phyloP scores from a whole-genome alignment of 2,329 filamentous ascomycete species.

The Fusarium nelsonii region DNA sequence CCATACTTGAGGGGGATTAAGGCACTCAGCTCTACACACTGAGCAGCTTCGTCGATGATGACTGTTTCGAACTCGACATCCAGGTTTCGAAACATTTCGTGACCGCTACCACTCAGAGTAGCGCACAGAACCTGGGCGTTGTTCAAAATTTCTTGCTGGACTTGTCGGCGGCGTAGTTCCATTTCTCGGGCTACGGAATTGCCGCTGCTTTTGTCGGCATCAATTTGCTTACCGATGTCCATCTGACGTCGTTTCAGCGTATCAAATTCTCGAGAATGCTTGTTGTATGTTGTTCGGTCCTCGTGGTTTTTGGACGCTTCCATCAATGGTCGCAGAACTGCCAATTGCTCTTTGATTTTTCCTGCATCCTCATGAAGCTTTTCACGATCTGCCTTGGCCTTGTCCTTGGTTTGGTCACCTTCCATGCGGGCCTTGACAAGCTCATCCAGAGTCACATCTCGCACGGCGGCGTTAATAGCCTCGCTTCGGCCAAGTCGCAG shows the following conservation, averaged over 20 bases:
- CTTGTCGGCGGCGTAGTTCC: slow-evolving; percentile 84
- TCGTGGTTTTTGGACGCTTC: slow-evolving; percentile 72
- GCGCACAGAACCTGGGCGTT: slow-evolving; percentile 93
- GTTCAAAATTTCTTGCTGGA: slow-evolving; percentile 92
- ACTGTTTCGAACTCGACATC: slow-evolving; percentile 98
- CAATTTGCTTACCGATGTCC: slow-evolving; percentile 82
- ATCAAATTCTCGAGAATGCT: slow-evolving; percentile 81
- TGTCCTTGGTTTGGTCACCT: slow-evolving; percentile 68
- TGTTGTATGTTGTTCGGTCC: slow-evolving; percentile 61
- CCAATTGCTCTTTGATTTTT: slow-evolving; percentile 81
- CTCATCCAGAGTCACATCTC: slow-evolving; percentile 93
- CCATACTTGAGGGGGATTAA: slow-evolving; percentile 98
- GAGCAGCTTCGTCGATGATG: slow-evolving; percentile 96
- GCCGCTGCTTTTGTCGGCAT: slow-evolving; percentile 86
- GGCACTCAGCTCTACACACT: slow-evolving; percentile 97
- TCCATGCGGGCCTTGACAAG: slow-evolving; percentile 82
- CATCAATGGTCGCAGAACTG: slow-evolving; percentile 76
- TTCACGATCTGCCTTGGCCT: slow-evolving; percentile 67
- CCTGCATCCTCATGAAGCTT: slow-evolving; percentile 73
- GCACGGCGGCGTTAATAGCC: slow-evolving; percentile 89
- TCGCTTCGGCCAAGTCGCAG: slow-evolving; percentile 91
- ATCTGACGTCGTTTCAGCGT: slow-evolving; percentile 80
- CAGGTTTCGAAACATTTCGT: slow-evolving; percentile 95
- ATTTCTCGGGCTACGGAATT: slow-evolving; percentile 84
- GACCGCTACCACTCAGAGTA: slow-evolving; percentile 93